phyloP scores from a whole-genome alignment of 2,329 filamentous ascomycete genomes.

The Colletotrichum brevisporum region DNA sequence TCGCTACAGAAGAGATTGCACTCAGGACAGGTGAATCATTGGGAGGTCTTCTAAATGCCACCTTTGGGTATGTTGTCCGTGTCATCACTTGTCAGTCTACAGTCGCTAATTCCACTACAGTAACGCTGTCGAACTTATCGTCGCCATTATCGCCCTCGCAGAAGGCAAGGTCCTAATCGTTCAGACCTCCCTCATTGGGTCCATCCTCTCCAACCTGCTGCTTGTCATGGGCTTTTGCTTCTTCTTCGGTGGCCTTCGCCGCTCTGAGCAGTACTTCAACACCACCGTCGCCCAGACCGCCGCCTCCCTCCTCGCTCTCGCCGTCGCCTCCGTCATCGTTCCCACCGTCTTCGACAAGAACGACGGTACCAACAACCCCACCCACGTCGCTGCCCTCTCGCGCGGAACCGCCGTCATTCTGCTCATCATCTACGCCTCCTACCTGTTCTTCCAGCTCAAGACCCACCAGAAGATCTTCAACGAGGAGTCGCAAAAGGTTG shows the following conservation, averaged over 20 bases:
- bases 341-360: slow-evolving; percentile 84
- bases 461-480: slow-evolving; percentile 87
- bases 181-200: slow-evolving; percentile 92
- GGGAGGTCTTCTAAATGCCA: slow-evolving; percentile 90
- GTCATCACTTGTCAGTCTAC: no score
- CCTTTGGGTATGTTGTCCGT: slow-evolving; percentile 73
- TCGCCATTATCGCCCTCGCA: slow-evolving; percentile 85
- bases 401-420: slow-evolving; percentile 85
- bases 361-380: slow-evolving; percentile 53
- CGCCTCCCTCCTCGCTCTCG: slow-evolving; percentile 82
- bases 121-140: slow-evolving; percentile 92
- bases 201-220: slow-evolving; percentile 90
- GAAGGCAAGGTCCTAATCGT: slow-evolving; percentile 86
- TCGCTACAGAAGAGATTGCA: slow-evolving; percentile 91
- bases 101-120: slow-evolving; percentile 26
- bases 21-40: slow-evolving; percentile 86
- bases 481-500: slow-evolving; percentile 82
- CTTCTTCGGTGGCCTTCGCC: slow-evolving; percentile 86
- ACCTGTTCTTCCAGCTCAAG: slow-evolving; percentile 92
- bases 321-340: slow-evolving; percentile 86
- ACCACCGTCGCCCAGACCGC: slow-evolving; percentile 92
- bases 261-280: slow-evolving; percentile 90
- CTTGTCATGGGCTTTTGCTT: slow-evolving; percentile 94
- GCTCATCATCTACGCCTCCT: slow-evolving; percentile 85
- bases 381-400: slow-evolving; percentile 74